Conservation (phyloP, 192 early-diverging fungal genomes). For the Coemansia sp. region DNA sequence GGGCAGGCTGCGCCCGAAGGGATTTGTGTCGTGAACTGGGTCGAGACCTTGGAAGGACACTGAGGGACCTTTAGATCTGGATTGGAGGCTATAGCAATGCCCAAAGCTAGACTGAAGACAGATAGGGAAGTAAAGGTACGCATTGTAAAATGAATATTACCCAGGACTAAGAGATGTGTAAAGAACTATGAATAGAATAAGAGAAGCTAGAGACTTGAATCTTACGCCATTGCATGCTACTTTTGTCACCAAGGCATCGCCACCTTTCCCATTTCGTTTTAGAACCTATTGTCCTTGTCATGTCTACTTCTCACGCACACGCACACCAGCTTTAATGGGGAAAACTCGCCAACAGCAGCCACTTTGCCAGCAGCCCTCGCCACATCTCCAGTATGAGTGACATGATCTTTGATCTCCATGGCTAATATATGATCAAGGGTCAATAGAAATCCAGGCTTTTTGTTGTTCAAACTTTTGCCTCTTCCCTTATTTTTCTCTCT, state of each 20-base stretch:
- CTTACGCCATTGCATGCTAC: not conserved
- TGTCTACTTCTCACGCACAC: conserved; percentile 3
- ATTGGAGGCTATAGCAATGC: not conserved
- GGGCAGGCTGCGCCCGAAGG: conserved; percentile 41
- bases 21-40: conserved; percentile 38
- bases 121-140: conserved; percentile 1
- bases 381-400: not conserved
- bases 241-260: not conserved
- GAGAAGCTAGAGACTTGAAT: not conserved
- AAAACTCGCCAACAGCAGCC: not conserved
- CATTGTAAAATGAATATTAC: not conserved
- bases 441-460: not conserved
- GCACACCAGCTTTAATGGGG: not conserved
- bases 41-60: conserved; percentile 29
- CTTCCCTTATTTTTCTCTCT: not conserved
- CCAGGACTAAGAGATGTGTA: not conserved
- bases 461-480: not conserved
- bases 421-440: not conserved
- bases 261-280: not conserved
- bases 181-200: not conserved
- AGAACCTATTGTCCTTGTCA: not conserved
- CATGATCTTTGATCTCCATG: not conserved
- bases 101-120: conserved; percentile 4
- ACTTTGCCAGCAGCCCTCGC: not conserved
- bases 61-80: conserved; percentile 36